phyloP scores from a whole-genome alignment of 768 basidiomycete species.

The Agrocybe chaxingu region DNA sequence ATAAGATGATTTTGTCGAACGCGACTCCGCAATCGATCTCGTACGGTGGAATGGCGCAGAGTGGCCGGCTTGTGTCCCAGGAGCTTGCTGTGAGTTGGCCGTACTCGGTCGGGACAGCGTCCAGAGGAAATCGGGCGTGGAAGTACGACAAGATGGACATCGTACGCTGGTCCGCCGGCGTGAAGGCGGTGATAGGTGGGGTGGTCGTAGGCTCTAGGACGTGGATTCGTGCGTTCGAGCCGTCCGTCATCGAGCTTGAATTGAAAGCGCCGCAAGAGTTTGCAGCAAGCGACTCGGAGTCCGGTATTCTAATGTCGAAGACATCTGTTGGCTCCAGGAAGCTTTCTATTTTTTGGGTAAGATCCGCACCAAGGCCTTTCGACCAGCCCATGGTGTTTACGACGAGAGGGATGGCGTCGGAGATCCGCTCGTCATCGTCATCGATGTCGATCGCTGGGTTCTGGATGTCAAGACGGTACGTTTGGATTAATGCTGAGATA shows the following conservation, averaged over 20 bases:
- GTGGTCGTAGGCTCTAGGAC: constrained; percentile 43
- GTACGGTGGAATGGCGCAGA: constrained; percentile 70
- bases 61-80: constrained; percentile 71
- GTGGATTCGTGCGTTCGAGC: constrained; percentile 27
- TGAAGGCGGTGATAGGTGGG: constrained; percentile 40
- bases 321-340: constrained; percentile 57
- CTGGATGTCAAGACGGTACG: constrained; percentile 69
- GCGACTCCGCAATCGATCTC: constrained; percentile 58
- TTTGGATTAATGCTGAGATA: constrained; percentile 62
- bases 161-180: constrained; percentile 68
- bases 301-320: constrained; percentile 44
- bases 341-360: constrained; percentile 68
- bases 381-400: constrained; percentile 98
- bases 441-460: constrained; percentile 29
- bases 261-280: constrained; percentile 12
- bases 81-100: constrained; percentile 32
- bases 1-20: constrained; percentile 65
- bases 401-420: constrained; percentile 72
- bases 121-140: constrained; percentile 43
- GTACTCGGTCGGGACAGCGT: constrained; percentile 13
- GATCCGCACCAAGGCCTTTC: constrained; percentile 87
- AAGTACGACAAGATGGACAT: constrained; percentile 78
- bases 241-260: constrained; percentile 3
- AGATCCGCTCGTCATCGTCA: constrained; percentile 36
- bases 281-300: neutral